Evolutionary conservation across 1,284 basidiomycete genomes (phyloP).

Genomic region (Papiliotrema nemorosa): DNA sequence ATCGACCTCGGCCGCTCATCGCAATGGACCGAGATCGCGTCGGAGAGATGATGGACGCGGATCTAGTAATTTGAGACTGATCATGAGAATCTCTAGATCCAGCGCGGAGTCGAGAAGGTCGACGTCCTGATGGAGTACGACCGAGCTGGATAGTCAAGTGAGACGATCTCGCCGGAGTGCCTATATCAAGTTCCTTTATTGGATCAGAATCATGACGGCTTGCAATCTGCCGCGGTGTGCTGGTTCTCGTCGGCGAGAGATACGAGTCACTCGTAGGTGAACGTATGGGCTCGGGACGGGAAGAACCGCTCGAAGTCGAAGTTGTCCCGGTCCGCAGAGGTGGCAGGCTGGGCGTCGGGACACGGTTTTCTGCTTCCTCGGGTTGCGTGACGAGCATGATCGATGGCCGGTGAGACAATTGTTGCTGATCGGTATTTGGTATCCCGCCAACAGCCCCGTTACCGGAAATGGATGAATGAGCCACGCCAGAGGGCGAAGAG

Average conservation of each 20-base stretch:
- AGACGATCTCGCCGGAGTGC: background rate
- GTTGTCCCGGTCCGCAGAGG: background rate
- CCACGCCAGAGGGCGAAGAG: background rate
- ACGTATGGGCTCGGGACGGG: background rate
- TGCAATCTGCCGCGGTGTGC: slow-evolving; percentile 3
- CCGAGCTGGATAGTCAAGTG: background rate
- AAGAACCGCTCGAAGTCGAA: background rate
- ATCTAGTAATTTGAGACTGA: background rate
- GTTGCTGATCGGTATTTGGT: no score
- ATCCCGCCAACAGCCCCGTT: no score
- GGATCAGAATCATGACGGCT: background rate
- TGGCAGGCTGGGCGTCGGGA: background rate
- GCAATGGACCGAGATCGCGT: slow-evolving; percentile 4
- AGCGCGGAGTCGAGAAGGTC: background rate
- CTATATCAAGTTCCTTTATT: background rate
- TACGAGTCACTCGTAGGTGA: background rate
- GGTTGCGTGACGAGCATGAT: background rate
- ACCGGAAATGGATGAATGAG: no score
- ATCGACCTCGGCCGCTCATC: slow-evolving; percentile 8
- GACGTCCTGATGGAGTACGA: background rate
- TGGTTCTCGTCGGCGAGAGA: slow-evolving; percentile 5
- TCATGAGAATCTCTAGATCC: background rate
- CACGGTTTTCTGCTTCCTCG: background rate
- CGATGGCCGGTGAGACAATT: background rate
- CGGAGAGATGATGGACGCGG: background rate